These are phyloP conservation scores for Blechomonas ayalai DNA, from an alignment of 208 protist genomes.

Conservation along the genomic window DNA sequence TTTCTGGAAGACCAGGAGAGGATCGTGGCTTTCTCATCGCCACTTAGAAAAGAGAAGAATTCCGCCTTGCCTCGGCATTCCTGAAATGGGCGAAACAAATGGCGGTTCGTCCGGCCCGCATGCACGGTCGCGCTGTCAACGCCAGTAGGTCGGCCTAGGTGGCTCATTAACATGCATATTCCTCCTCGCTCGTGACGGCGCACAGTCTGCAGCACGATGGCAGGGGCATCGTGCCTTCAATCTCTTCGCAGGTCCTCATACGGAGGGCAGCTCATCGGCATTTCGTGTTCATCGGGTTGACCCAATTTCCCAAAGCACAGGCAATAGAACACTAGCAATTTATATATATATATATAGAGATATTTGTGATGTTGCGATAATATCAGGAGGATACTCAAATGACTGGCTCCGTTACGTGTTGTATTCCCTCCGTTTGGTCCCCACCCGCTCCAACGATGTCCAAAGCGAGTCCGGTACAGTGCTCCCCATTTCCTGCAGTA, in stretches of 20 bases:
- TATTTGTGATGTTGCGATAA: too few relatives aligned
- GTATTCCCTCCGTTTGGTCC: too few relatives aligned
- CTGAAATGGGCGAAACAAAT: slow-evolving; percentile 18
- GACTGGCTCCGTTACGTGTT: too few relatives aligned
- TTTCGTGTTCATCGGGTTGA: too few relatives aligned
- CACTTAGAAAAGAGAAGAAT: slow-evolving; percentile 56
- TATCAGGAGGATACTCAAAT: too few relatives aligned
- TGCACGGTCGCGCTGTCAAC: slow-evolving; percentile 34
- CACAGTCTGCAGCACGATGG: too few relatives aligned
- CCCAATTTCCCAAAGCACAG: too few relatives aligned
- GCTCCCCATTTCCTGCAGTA: slow-evolving; percentile 44
- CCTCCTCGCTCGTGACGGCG: slow-evolving; percentile 91
- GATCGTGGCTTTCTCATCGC: slow-evolving; percentile 58
- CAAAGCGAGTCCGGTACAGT: slow-evolving; percentile 29
- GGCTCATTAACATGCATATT: slow-evolving; percentile 91
- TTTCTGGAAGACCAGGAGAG: slow-evolving; percentile 42
- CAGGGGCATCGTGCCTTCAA: too few relatives aligned
- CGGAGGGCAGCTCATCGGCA: too few relatives aligned
- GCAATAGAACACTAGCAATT: too few relatives aligned
- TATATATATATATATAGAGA: too few relatives aligned
- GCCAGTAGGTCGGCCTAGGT: slow-evolving; percentile 97
- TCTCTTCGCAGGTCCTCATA: too few relatives aligned
- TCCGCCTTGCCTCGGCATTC: slow-evolving; percentile 54
- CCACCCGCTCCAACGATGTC: slow-evolving; percentile 14
- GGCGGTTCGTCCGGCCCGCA: slow-evolving; percentile 18